These are phyloP conservation scores for Prunus fruticosa DNA, from an alignment of 306 rosid species.

Conservation along the genomic window DNA sequence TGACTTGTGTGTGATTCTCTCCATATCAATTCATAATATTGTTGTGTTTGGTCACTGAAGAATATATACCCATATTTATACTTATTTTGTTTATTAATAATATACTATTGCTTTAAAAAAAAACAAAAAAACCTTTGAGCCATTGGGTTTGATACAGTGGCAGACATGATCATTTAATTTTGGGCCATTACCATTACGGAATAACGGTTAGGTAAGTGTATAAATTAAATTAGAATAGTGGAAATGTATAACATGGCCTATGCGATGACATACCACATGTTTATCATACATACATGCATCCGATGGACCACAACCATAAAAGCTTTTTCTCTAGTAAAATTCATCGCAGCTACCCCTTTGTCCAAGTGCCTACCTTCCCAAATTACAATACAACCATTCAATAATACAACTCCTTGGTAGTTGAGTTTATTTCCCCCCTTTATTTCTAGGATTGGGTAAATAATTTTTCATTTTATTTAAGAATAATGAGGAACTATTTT, in stretches of 20 bases:
- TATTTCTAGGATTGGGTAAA: neutral
- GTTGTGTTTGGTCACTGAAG: no score
- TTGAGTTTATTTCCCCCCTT: neutral
- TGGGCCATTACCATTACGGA: conserved; percentile 40
- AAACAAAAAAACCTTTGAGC: no score
- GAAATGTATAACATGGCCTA: neutral
- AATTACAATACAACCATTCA: neutral
- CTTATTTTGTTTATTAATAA: no score
- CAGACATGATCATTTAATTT: conserved; percentile 51
- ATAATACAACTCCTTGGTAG: neutral
- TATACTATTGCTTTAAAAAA: no score
- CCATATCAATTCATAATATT: no score
- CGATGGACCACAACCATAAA: conserved; percentile 23
- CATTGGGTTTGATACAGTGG: conserved; percentile 23
- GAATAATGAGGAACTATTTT: no score
- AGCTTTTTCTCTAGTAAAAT: neutral
- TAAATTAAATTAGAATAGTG: conserved; percentile 17
- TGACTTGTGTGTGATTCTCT: no score
- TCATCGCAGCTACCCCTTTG: neutral
- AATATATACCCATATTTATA: no score
- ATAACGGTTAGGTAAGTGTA: conserved; percentile 35
- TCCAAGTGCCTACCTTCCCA: neutral
- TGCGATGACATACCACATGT: conserved; percentile 18
- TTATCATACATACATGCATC: conserved; percentile 9
- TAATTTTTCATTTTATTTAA: neutral